Conservation (phyloP, 2,329 filamentous ascomycete species). For the Septoria linicola region DNA sequence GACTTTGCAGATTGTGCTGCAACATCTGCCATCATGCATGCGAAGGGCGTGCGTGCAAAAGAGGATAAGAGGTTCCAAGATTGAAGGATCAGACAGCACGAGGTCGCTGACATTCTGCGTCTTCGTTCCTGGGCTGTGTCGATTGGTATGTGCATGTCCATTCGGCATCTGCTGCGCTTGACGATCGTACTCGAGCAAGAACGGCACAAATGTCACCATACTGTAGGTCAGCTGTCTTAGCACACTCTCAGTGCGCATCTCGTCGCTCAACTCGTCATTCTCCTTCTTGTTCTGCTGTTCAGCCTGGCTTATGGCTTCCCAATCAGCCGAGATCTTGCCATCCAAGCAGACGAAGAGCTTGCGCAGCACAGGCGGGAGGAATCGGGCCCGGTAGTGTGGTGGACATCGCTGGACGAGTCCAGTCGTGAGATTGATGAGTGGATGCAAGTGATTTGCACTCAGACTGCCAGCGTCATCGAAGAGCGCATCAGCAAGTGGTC, state of each 20-base stretch:
- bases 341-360: conserved; percentile 85
- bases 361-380: conserved; percentile 79
- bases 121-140: conserved; percentile 31
- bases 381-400: conserved; percentile 69
- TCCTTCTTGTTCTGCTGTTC: conserved; percentile 62
- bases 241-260: conserved; percentile 98
- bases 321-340: conserved; percentile 80
- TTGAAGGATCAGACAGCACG: conserved; percentile 71
- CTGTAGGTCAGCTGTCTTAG: conserved; percentile 89
- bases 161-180: conserved; percentile 40
- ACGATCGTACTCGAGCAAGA: conserved; percentile 70
- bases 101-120: conserved; percentile 71
- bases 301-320: conserved; percentile 66
- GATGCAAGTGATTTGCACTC: conserved; percentile 89
- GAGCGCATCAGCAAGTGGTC: conserved; percentile 77
- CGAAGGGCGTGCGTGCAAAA: conserved; percentile 90
- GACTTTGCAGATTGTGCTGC: conserved; percentile 80
- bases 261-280: conserved; percentile 75
- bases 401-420: conserved; percentile 93
- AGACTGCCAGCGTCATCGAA: conserved; percentile 79
- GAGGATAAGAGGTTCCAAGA: conserved; percentile 83
- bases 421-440: conserved; percentile 83
- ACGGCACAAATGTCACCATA: conserved; percentile 86
- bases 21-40: conserved; percentile 86
- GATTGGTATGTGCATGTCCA: conserved; percentile 17